Conservation (phyloP, 805 yeast species). For the Sugiyamaella qingdaonensis region DNA sequence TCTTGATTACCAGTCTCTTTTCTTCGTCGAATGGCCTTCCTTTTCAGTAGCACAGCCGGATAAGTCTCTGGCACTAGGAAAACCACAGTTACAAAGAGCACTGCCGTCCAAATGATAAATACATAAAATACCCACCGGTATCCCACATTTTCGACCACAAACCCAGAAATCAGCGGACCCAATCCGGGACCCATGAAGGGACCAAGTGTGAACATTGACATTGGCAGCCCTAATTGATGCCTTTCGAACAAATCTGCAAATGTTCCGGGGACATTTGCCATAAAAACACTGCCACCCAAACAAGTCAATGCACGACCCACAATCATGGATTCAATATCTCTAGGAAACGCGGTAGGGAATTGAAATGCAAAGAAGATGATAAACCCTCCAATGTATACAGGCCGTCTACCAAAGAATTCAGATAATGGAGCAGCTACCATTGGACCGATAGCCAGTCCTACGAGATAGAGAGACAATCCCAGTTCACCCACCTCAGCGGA, state of each 20-base stretch:
- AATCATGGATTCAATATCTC: conserved; percentile 32
- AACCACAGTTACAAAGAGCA: conserved; percentile 46
- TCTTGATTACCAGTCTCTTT: conserved; percentile 35
- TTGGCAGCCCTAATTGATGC: conserved; percentile 63
- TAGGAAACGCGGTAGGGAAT: conserved; percentile 44
- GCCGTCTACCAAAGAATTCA: conserved; percentile 64
- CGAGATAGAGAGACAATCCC: conserved; percentile 47
- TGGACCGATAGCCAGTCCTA: conserved; percentile 64
- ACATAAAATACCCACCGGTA: conserved; percentile 72
- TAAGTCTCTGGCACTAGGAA: conserved; percentile 61
- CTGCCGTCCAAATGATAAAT: conserved; percentile 56
- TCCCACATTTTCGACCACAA: conserved; percentile 52
- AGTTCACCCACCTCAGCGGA: conserved; percentile 43
- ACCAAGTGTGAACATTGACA: conserved; percentile 69
- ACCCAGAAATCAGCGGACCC: conserved; percentile 62
- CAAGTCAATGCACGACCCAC: conserved; percentile 74
- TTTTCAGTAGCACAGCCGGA: conserved; percentile 73
- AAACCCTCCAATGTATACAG: conserved; percentile 53
- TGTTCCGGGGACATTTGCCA: conserved; percentile 82
- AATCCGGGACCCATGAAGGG: conserved; percentile 75
- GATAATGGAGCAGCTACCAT: conserved; percentile 65
- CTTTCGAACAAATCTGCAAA: conserved; percentile 72
- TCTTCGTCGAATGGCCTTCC: conserved; percentile 59
- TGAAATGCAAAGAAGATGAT: conserved; percentile 45
- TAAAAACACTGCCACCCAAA: conserved; percentile 71